Conservation (phyloP, 805 yeast species). For the Lipomyces mesembrius region DNA sequence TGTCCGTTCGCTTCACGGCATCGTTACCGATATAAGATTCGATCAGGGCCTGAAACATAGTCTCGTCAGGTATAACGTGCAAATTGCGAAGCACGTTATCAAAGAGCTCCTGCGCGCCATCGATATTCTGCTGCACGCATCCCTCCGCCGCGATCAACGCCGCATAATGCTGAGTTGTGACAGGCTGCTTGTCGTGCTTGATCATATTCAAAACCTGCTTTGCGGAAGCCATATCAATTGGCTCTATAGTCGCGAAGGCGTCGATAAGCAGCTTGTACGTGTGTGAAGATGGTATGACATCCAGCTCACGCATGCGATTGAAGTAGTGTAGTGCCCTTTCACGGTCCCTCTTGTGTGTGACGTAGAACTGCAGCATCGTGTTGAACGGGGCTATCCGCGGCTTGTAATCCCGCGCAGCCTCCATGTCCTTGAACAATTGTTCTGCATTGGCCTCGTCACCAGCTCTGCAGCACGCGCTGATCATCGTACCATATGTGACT, state of each 20-base stretch:
- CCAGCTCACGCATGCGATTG: slow-evolving; percentile 39
- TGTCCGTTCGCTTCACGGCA: slow-evolving; percentile 41
- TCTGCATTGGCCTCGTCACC: slow-evolving; percentile 45
- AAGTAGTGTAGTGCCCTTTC: slow-evolving; percentile 45
- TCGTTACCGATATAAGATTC: slow-evolving; percentile 49
- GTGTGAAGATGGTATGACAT: slow-evolving; percentile 44
- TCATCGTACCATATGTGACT: slow-evolving; percentile 49
- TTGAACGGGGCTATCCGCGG: slow-evolving; percentile 49
- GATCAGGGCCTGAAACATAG: slow-evolving; percentile 48
- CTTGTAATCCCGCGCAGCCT: slow-evolving; percentile 41
- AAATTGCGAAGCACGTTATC: slow-evolving; percentile 41
- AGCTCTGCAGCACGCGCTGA: slow-evolving; percentile 48
- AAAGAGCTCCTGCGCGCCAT: slow-evolving; percentile 46
- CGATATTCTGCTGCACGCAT: slow-evolving; percentile 44
- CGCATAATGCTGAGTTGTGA: slow-evolving; percentile 47
- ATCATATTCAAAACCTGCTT: slow-evolving; percentile 46
- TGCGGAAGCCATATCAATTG: slow-evolving; percentile 46
- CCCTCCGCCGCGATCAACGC: slow-evolving; percentile 49
- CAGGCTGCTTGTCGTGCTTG: slow-evolving; percentile 41
- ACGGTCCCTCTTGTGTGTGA: slow-evolving; percentile 44
- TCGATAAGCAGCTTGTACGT: slow-evolving; percentile 51
- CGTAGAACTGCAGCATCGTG: slow-evolving; percentile 48
- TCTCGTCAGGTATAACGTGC: slow-evolving; percentile 47
- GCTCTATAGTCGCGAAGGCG: slow-evolving; percentile 44
- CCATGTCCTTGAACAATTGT: slow-evolving; percentile 47